Conservation (phyloP, 2,329 filamentous ascomycete species). For the Calonectria ilicicola region DNA sequence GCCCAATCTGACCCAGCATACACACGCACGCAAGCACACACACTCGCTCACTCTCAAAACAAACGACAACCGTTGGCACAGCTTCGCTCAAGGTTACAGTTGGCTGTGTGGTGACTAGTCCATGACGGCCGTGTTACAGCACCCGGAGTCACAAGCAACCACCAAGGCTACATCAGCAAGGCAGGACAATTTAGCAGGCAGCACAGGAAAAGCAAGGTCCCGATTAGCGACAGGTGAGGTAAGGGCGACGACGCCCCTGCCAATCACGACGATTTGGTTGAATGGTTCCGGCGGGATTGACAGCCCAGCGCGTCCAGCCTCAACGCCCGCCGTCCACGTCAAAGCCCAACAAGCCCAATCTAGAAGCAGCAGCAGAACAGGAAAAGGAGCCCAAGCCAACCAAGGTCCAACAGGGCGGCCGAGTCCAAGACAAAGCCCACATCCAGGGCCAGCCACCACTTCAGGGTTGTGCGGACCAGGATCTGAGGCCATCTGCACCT, state of each 20-base stretch:
- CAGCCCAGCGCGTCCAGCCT: conserved; percentile 9
- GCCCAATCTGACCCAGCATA: conserved; percentile 21
- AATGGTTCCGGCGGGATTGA: conserved; percentile 14
- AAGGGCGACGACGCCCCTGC: conserved; percentile 14
- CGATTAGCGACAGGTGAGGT: conserved; percentile 10
- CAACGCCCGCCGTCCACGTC: conserved; percentile 12
- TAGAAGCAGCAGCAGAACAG: conserved; percentile 27
- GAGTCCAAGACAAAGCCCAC: conserved; percentile 17
- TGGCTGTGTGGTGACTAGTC: conserved; percentile 37
- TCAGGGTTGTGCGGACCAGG: conserved; percentile 34
- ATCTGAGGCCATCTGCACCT: conserved; percentile 28
- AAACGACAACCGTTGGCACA: conserved; percentile 32
- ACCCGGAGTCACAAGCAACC: conserved; percentile 11
- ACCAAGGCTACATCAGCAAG: conserved; percentile 2
- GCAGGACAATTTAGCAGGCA: not conserved
- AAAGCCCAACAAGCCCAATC: conserved; percentile 36
- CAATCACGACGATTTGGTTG: conserved; percentile 18
- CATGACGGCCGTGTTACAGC: conserved; percentile 30
- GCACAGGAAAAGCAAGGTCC: conserved; percentile 24
- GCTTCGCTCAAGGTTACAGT: conserved; percentile 24
- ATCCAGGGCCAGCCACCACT: conserved; percentile 36
- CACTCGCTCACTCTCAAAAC: conserved; percentile 2
- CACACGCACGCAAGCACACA: not conserved
- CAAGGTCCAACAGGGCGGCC: conserved; percentile 12
- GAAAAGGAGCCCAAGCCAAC: conserved; percentile 23